Evolutionary conservation across 1,284 basidiomycete species (phyloP), one percentile per base, ranked within the genome.

Genomic region (Ganoderma resinaceum): DNA sequence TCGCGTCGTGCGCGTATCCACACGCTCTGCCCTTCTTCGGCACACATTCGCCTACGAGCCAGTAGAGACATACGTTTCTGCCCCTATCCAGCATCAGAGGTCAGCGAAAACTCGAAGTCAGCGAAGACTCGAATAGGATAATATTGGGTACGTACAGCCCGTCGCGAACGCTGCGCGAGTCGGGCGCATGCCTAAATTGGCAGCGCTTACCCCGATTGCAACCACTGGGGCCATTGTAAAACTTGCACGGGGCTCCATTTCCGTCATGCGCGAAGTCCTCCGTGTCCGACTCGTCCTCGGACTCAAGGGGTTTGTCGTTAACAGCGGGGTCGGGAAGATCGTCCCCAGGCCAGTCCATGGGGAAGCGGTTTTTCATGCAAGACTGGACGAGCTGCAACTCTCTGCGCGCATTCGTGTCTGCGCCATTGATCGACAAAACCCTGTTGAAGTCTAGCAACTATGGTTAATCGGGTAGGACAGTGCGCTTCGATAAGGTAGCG

Each of bases 161-260:
- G 68, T 89, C 86, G 14, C 84, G 79, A 3, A 87, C 79, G 69
- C 87, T 88, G 75, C 81, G 83, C 37, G 79, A 72, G 71, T 89
- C 86, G 0, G 85, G 85, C 1, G 85, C 84, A 77, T 89, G 87
- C 31, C 81, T 84, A 73, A 78, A 87, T 11, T 67, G 68, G 70
- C 87, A 89, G 2, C 72, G 68, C 0, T 29, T 62, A 0, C 85
- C 84, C 8, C 81, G 79, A 11, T 68, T 76, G 72, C 85, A 86
- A 0, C 85, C 29, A 1, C 31, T 23, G 66, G 37, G 37, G 37
- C 82, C 85, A 67, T 89, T 88, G 74, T 88, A 85, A 74, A 83
- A 85, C 46, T 82, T 78, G 76, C 87, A 89, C 0, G 86, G 83
- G 5, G 83, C 81, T 1, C 82, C 80, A 63, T 86, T 87, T 1